Evolutionary conservation across 495 filamentous ascomycete genomes (phyloP).

Genomic region (Trichoderma erinaceum): DNA sequence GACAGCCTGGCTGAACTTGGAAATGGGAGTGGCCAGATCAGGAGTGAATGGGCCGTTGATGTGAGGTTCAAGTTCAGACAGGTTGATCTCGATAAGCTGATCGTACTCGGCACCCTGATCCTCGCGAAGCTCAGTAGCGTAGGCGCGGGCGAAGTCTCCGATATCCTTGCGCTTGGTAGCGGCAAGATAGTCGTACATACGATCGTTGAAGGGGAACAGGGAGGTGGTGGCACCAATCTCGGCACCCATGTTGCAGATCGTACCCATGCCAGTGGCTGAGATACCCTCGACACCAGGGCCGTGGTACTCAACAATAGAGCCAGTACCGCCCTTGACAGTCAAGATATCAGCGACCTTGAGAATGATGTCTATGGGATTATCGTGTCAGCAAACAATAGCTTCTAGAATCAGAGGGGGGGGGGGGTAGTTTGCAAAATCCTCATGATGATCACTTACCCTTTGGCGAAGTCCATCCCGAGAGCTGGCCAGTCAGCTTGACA

Average conservation of each 20-base stretch:
- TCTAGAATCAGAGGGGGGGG: not conserved
- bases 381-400: not conserved
- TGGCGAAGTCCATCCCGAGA: constrained; percentile 90
- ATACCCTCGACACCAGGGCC: constrained; percentile 72
- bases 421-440: not conserved
- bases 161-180: constrained; percentile 90
- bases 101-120: constrained; percentile 96
- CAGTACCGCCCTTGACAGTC: constrained; percentile 97
- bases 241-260: constrained; percentile 75
- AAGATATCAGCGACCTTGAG: constrained; percentile 96
- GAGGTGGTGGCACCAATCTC: constrained; percentile 97
- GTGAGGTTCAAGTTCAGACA: constrained; percentile 90
- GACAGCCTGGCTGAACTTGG: constrained; percentile 92
- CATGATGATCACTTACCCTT: constrained; percentile 51
- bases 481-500: constrained; percentile 82
- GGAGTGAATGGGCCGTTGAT: constrained; percentile 99
- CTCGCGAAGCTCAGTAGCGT: constrained; percentile 79
- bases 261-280: constrained; percentile 59
- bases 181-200: constrained; percentile 90
- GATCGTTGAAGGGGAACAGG: constrained; percentile 98
- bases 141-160: constrained; percentile 79
- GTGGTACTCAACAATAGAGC: constrained; percentile 93
- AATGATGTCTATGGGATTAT: constrained; percentile 68
- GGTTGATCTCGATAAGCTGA: constrained; percentile 91
- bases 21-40: constrained; percentile 95